Evolutionary conservation across 768 basidiomycete species (phyloP), one percentile per base, ranked within the genome.

Genomic region (Gloeopeniophorella convolvens): DNA sequence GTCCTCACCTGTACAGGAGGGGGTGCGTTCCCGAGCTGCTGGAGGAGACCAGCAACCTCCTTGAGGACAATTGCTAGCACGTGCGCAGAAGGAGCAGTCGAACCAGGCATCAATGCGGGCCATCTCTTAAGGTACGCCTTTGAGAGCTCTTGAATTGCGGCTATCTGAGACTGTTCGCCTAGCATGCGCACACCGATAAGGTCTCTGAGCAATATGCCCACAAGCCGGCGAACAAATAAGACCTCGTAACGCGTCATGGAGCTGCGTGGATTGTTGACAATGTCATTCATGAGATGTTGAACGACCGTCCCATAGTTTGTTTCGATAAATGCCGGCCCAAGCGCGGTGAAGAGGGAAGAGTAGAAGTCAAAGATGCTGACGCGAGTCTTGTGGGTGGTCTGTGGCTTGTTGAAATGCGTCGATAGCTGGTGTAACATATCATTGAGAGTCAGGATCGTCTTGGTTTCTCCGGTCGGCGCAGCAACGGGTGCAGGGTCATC

Each of bases 361-460:
- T 97, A 96, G 58, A 90, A 83, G 56, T 96, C 90, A 62, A 96
- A 84, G 20, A 98, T 77, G 6, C 90, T 92, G 28, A 91, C 83
- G 18, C 88, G 79, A 2, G 79, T 78, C 65, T 83, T 83, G 32
- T 87, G 80, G 1, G 85, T 73, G 0, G 78, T 60, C 31, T 78
- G 72, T 1, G 79, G 68, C 63, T 84, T 88, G 71, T 90, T 95
- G 70, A 91, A 89, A 24, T 85, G 84, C 0, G 66, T 65, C 0
- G 92, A 91, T 3, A 98, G 75, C 45, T 82, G 80, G n/a, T 63
- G 64, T 9, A 97, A 68, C 92, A 97, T 95, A 59, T 94, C 90
- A 13, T 67, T 67, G 0, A 84, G 79, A 0, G 79, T 77, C 48
- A 91, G 70, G 31, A 93, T 77, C 0, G 87, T 76, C 57, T 83